Evolutionary conservation across 495 filamentous ascomycete genomes (phyloP).

Genomic region (Xylaria acuta): DNA sequence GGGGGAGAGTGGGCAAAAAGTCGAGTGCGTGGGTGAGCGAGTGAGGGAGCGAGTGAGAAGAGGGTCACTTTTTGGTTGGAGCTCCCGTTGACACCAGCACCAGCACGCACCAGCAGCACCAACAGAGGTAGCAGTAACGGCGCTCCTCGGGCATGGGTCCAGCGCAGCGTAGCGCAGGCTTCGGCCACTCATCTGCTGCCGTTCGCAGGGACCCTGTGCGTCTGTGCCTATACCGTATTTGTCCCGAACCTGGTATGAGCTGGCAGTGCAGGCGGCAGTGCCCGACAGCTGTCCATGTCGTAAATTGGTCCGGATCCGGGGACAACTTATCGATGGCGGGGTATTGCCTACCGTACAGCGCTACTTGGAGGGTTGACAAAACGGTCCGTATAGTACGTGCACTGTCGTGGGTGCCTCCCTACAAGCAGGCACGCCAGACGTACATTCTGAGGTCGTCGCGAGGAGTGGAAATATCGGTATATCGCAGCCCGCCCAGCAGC

Average conservation of each 20-base stretch:
- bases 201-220: not conserved
- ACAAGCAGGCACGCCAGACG: too few relatives aligned
- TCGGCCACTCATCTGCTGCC: slow-evolving; percentile 13
- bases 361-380: not conserved
- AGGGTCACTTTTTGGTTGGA: slow-evolving; percentile 25
- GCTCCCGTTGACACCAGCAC: slow-evolving; percentile 8
- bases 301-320: slow-evolving; percentile 13
- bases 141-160: not conserved
- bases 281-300: not conserved
- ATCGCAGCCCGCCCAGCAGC: not conserved
- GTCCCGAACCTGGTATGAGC: not conserved
- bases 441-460: too few relatives aligned
- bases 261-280: not conserved
- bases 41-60: slow-evolving; percentile 19
- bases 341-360: not conserved
- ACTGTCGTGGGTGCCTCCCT: not conserved
- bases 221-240: not conserved
- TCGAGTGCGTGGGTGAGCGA: slow-evolving; percentile 23
- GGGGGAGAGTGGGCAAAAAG: slow-evolving; percentile 1
- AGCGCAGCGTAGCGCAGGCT: slow-evolving; percentile 10
- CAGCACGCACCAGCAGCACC: not conserved
- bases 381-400: not conserved
- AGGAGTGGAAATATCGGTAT: too few relatives aligned
- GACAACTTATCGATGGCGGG: not conserved
- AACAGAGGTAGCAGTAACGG: slow-evolving; percentile 1